Base-by-base conservation (phyloP, 2,329 filamentous ascomycete genomes). In the Colletotrichum spaethianum region DNA sequence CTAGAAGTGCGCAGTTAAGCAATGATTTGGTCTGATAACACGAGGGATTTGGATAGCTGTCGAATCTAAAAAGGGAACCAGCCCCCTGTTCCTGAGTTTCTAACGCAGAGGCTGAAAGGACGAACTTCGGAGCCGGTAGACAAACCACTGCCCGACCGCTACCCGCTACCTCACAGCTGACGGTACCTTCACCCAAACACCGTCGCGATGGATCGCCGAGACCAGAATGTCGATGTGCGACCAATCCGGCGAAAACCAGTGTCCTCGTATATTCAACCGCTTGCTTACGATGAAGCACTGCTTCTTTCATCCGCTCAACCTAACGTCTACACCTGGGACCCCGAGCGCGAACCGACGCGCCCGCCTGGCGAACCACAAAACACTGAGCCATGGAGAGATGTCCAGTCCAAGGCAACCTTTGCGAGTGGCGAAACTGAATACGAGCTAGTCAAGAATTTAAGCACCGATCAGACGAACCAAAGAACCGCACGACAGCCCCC, bases 231-330 rank as follows among this genome's bases (percentile, higher is more conserved):
- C 40, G 38, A 31, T 28, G 23, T 5, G 26, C 12, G 57, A 7
- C 38, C 31, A 33, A 20, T 38, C 26, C 46, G 56, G 56, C 64
- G 56, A 8, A 62, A 67, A 28, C 56, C 56, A 12, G 44, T 46
- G 9, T 56, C 64, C 8, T 67, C 46, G 18, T 67, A 67, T n/a
- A 46, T 62, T 14, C 64, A 56, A 33, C 46, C 64, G 0, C 56
- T 67, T 7, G 56, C 46, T 6, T 55, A 62, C n/a, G 64, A 67
- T 33, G 64, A 67, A 61, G 56, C 56, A 11, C 48, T 55, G 4
- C n/a, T 67, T 12, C 64, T 67, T 14, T 59, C 64, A 53, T 67
- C 64, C 12, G 64, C 64, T 11, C 44, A 67, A 28, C 53, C 56
- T 12, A 31, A 52, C 26, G 56, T 44, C 33, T 62, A 53, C 20